phyloP scores from a whole-genome alignment of 1,139 yeast species.

The Yamadazyma oceani region DNA sequence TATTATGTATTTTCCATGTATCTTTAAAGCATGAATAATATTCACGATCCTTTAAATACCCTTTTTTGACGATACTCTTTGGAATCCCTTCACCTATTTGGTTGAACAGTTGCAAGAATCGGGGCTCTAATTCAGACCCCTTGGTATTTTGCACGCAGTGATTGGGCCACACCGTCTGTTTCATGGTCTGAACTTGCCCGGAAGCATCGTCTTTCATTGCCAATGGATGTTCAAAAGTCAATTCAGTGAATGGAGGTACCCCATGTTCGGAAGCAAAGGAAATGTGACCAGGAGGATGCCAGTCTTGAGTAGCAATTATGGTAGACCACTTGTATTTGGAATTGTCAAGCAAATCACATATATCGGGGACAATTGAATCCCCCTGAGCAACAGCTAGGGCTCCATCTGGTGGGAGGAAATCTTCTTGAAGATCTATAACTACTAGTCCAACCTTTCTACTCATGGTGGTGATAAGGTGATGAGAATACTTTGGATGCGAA shows the following conservation, averaged over 20 bases:
- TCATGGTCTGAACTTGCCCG: constrained; percentile 25
- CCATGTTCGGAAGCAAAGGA: constrained; percentile 78
- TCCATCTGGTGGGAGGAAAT: constrained; percentile 78
- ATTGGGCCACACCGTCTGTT: constrained; percentile 79
- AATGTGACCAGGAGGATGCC: constrained; percentile 80
- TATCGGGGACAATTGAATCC: constrained; percentile 51
- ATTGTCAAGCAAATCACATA: constrained; percentile 43
- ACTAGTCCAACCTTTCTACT: constrained; percentile 48
- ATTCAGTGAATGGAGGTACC: constrained; percentile 51
- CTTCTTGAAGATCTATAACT: constrained; percentile 81
- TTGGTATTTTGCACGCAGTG: constrained; percentile 75
- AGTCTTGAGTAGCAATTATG: constrained; percentile 77
- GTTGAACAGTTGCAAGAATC: constrained; percentile 29
- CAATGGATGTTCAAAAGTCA: constrained; percentile 54
- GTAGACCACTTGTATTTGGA: constrained; percentile 53
- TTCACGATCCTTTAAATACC: constrained; percentile 69
- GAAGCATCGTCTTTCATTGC: constrained; percentile 26
- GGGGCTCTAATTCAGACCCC: constrained; percentile 66
- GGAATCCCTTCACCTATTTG: constrained; percentile 25
- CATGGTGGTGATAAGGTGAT: too few species aligned
- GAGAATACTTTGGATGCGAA: too few species aligned
- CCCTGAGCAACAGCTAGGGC: constrained; percentile 73
- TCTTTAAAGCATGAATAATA: constrained; percentile 90
- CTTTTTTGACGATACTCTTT: constrained; percentile 59
- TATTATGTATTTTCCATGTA: constrained; percentile 68